Conservation (phyloP, 805 yeast species). For the Nakazawaea siamensis region DNA sequence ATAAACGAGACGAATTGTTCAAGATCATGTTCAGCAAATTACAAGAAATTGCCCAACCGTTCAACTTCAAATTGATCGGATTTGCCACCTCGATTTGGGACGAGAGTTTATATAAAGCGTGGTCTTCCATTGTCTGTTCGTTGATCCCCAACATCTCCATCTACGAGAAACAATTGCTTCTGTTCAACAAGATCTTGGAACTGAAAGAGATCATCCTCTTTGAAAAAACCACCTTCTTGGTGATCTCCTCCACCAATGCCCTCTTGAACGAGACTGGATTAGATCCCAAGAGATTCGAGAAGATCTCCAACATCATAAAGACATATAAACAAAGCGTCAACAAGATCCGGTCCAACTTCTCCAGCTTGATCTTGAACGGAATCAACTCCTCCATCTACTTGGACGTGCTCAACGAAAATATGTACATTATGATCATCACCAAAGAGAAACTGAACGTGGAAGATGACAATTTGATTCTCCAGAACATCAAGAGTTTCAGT, state of each 20-base stretch:
- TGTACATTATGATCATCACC: conserved; percentile 29
- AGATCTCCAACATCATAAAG: conserved; percentile 87
- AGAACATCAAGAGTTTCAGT: conserved; percentile 27
- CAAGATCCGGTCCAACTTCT: conserved; percentile 79
- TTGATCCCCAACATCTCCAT: conserved; percentile 84
- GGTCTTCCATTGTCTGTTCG: conserved; percentile 95
- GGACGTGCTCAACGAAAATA: conserved; percentile 26
- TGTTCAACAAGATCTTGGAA: conserved; percentile 63
- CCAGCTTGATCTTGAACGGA: conserved; percentile 63
- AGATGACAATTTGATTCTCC: conserved; percentile 24
- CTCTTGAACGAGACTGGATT: conserved; percentile 21
- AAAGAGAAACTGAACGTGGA: conserved; percentile 20
- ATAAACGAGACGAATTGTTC: conserved; percentile 77
- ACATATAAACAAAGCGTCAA: conserved; percentile 90
- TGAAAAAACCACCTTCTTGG: conserved; percentile 88
- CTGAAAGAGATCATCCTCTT: conserved; percentile 89
- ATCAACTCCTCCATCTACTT: conserved; percentile 25
- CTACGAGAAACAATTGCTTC: conserved; percentile 67
- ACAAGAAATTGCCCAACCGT: conserved; percentile 65
- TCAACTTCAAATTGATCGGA: conserved; percentile 59
- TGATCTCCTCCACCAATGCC: conserved; percentile 51
- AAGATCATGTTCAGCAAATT: conserved; percentile 77
- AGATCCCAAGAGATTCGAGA: conserved; percentile 92
- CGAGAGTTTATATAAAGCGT: conserved; percentile 89
- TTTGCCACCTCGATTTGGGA: conserved; percentile 98